A percentile compares a stretch with the other conserved stretches of the same genome.
Evolutionary conservation across 257 asterid genomes (phyloP).

Genomic region (Verbascum thapsus): DNA sequence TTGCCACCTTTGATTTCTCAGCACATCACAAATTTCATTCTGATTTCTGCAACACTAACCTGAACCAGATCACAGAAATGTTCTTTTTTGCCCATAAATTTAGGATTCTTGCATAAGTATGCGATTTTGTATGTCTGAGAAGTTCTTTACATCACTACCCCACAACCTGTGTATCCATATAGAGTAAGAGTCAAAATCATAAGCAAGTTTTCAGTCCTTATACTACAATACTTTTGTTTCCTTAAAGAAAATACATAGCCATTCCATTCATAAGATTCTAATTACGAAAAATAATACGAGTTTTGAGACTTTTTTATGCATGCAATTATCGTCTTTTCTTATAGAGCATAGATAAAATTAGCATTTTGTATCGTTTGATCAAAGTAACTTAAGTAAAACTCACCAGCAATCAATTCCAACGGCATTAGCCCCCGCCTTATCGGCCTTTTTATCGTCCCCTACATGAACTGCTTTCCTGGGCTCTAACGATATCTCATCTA

Average conservation of each 20-base stretch:
- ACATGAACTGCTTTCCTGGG: constrained; percentile 76
- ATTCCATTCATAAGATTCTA: too few relatives aligned
- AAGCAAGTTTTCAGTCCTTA: neutral
- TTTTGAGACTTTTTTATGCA: neutral
- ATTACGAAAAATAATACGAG: too few relatives aligned
- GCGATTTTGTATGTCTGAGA: constrained; percentile 63
- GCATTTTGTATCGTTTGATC: constrained; percentile 10
- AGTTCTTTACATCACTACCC: constrained; percentile 80
- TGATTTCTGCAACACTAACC: neutral
- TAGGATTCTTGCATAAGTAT: constrained; percentile 39
- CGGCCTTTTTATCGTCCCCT: constrained; percentile 83
- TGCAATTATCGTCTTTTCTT: too few relatives aligned
- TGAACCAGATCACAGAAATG: neutral
- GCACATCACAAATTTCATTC: constrained; percentile 1
- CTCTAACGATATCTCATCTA: constrained; percentile 68
- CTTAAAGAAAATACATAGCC: too few relatives aligned
- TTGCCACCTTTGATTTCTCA: constrained; percentile 3
- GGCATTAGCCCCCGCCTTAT: constrained; percentile 83
- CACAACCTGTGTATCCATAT: constrained; percentile 65
- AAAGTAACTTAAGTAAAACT: constrained; percentile 8
- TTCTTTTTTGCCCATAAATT: neutral
- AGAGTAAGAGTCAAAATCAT: neutral
- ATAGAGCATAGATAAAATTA: neutral
- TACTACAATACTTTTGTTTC: too few relatives aligned
- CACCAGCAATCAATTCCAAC: constrained; percentile 85